These are phyloP conservation scores for Metarhizium anisopliae DNA, from an alignment of 2,329 filamentous ascomycete genomes.

Conservation along the genomic window DNA sequence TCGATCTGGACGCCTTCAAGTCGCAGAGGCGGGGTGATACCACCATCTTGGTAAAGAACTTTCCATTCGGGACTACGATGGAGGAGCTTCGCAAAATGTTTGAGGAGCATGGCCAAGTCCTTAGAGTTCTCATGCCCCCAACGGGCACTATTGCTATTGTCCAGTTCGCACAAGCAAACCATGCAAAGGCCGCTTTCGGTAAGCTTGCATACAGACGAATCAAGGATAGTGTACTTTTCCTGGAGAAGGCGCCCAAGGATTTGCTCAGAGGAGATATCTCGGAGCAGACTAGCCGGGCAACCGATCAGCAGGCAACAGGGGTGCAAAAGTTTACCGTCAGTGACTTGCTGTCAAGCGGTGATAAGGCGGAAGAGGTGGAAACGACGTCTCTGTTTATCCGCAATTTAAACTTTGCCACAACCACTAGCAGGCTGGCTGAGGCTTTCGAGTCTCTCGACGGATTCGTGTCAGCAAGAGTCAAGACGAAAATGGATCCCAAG, in stretches of 20 bases:
- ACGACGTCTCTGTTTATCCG: conserved; percentile 82
- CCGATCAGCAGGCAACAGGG: conserved; percentile 27
- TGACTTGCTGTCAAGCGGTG: conserved; percentile 56
- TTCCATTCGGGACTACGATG: conserved; percentile 71
- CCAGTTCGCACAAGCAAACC: conserved; percentile 69
- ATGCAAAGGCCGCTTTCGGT: conserved; percentile 77
- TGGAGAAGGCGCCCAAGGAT: conserved; percentile 86
- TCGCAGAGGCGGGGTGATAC: conserved; percentile 74
- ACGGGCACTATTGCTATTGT: conserved; percentile 90
- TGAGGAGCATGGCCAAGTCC: conserved; percentile 75
- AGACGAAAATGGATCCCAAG: conserved; percentile 91
- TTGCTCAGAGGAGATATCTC: conserved; percentile 46
- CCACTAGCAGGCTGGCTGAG: conserved; percentile 64
- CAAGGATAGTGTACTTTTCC: conserved; percentile 81
- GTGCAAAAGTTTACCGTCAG: conserved; percentile 57
- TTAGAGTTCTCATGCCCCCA: conserved; percentile 82
- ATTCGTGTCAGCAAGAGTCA: conserved; percentile 82
- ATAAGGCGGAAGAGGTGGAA: conserved; percentile 46
- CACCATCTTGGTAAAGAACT: conserved; percentile 89
- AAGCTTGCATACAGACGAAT: conserved; percentile 82
- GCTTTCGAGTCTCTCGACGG: conserved; percentile 75
- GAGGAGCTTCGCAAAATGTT: conserved; percentile 76
- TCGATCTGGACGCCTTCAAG: conserved; percentile 89
- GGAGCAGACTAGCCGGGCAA: conserved; percentile 19
- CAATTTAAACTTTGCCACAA: conserved; percentile 89